These are phyloP conservation scores for Lasiosphaeriaceae sp. DNA, from an alignment of 495 filamentous ascomycete species.

Conservation along the genomic window DNA sequence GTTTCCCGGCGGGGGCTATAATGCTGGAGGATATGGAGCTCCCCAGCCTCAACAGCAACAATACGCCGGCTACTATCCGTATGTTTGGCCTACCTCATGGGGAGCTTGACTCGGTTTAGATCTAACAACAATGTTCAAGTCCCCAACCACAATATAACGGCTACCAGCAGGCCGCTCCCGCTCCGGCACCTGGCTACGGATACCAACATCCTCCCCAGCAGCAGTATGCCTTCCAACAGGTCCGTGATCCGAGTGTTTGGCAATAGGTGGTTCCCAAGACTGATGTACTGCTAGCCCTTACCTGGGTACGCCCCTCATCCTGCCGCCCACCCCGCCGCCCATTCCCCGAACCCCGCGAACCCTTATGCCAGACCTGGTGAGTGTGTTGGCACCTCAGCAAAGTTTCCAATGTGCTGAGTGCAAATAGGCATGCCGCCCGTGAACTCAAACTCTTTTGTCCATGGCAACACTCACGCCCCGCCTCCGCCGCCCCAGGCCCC, in stretches of 20 bases:
- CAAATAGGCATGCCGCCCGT: slow-evolving; percentile 39
- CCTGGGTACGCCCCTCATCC: slow-evolving; percentile 36
- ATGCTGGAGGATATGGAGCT: slow-evolving; percentile 34
- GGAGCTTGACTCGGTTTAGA: not conserved
- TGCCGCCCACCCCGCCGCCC: slow-evolving; percentile 23
- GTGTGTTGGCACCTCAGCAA: slow-evolving; percentile 10
- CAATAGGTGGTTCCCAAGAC: not conserved
- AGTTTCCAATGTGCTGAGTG: slow-evolving; percentile 7
- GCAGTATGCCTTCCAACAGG: slow-evolving; percentile 31
- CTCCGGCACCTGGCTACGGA: slow-evolving; percentile 38
- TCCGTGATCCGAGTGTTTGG: slow-evolving; percentile 3
- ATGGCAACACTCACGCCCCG: slow-evolving; percentile 51
- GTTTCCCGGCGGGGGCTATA: slow-evolving; percentile 40
- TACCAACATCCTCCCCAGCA: slow-evolving; percentile 46
- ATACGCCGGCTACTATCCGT: slow-evolving; percentile 41
- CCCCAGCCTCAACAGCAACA: slow-evolving; percentile 35
- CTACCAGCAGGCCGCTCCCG: slow-evolving; percentile 24
- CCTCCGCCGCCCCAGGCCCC: slow-evolving; percentile 55
- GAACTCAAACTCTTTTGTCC: slow-evolving; percentile 50
- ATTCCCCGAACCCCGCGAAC: slow-evolving; percentile 6
- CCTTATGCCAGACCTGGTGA: slow-evolving; percentile 40
- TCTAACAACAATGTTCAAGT: slow-evolving; percentile 9
- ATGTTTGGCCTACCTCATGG: slow-evolving; percentile 12
- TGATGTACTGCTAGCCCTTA: slow-evolving; percentile 30
- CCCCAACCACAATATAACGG: slow-evolving; percentile 18